These are phyloP conservation scores for Ceratobasidium sp. DNA, from an alignment of 1,284 basidiomycete species.

Conservation along the genomic window DNA sequence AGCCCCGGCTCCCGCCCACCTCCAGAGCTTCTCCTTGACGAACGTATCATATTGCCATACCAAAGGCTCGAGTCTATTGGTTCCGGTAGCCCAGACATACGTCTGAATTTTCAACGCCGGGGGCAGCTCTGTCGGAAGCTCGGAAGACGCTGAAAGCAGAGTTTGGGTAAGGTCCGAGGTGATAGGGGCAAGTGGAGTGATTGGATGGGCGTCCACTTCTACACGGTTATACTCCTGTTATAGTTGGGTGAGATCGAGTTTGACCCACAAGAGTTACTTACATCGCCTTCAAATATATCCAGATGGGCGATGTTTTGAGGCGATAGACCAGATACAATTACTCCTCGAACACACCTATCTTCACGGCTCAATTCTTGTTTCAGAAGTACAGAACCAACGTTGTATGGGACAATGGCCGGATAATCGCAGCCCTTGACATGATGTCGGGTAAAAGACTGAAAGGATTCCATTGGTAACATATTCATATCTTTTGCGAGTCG, in stretches of 20 bases:
- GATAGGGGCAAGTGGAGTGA: constrained; percentile 53
- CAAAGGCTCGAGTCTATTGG: constrained; percentile 57
- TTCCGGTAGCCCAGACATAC: constrained; percentile 69
- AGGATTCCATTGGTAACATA: constrained; percentile 23
- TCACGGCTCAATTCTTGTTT: constrained; percentile 55
- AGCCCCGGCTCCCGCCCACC: constrained; percentile 63
- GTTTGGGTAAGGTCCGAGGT: constrained; percentile 46
- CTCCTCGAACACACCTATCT: constrained; percentile 69
- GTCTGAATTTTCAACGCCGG: constrained; percentile 60
- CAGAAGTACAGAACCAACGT: constrained; percentile 53
- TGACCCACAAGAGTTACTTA: constrained; percentile 52
- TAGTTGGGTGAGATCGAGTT: neutral
- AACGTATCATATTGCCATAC: constrained; percentile 83
- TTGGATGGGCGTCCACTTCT: constrained; percentile 61
- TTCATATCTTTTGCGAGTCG: constrained; percentile 44
- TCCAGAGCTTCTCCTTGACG: constrained; percentile 68
- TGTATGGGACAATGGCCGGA: constrained; percentile 72
- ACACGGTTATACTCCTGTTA: constrained; percentile 72
- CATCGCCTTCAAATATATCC: constrained; percentile 81
- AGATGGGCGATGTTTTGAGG: constrained; percentile 62
- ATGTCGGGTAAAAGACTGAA: constrained; percentile 78
- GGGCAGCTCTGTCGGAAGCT: constrained; percentile 49
- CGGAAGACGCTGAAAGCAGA: constrained; percentile 38
- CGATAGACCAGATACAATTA: constrained; percentile 69
- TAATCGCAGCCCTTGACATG: constrained; percentile 70